These are phyloP conservation scores for Capsicum baccatum DNA, from an alignment of 257 asterid genomes.

Conservation along the genomic window DNA sequence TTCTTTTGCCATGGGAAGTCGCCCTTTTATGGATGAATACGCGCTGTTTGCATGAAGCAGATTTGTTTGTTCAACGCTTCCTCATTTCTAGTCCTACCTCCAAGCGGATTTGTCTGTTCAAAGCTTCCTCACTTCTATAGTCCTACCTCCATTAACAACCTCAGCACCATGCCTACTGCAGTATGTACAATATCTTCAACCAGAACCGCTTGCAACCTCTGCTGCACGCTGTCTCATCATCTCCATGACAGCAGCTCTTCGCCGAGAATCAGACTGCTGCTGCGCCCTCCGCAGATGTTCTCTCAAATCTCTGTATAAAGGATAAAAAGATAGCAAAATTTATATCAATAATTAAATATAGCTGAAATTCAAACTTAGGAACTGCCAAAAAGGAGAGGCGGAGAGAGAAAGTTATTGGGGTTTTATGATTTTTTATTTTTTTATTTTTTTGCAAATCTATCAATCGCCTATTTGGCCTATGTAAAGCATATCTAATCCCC, in stretches of 20 bases:
- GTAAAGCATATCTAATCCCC: background rate
- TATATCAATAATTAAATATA: background rate
- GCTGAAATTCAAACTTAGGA: background rate
- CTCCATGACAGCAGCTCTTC: conserved; percentile 95
- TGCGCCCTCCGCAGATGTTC: conserved; percentile 79
- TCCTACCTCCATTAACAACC: conserved; percentile 9
- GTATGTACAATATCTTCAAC: conserved; percentile 30
- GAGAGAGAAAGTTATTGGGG: background rate
- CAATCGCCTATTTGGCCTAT: no score
- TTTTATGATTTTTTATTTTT: background rate
- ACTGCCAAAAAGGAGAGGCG: conserved; percentile 3
- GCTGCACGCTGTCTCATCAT: conserved; percentile 99
- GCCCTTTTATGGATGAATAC: background rate
- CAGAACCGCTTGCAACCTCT: conserved; percentile 74
- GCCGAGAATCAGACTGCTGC: conserved; percentile 91
- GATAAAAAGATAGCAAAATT: background rate
- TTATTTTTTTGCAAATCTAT: background rate
- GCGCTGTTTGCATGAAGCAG: conserved; percentile 9
- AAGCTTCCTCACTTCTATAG: background rate
- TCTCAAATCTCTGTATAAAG: conserved; percentile 70
- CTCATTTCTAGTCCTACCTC: background rate
- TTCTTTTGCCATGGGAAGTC: conserved; percentile 20
- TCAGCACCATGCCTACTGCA: conserved; percentile 10
- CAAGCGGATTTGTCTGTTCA: conserved; percentile 21
- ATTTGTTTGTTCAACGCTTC: conserved; percentile 2